Evolutionary conservation across 208 protist species (phyloP).

Genomic region (Willaertia magna): DNA sequence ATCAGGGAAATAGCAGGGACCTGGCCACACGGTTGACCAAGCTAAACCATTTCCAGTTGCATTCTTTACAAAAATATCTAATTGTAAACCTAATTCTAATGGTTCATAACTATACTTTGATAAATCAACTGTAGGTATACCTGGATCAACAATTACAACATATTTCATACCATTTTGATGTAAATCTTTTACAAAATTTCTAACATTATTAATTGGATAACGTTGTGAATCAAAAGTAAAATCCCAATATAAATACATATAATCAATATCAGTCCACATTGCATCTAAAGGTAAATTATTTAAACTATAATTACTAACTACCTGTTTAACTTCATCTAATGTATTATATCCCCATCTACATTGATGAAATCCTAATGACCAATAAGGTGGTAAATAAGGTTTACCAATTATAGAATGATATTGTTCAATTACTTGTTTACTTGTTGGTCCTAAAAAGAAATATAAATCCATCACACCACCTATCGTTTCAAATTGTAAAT

Average conservation of each 20-base stretch:
- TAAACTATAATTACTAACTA: constrained; percentile 40
- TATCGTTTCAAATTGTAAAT: constrained; percentile 36
- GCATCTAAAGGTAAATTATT: constrained; percentile 50
- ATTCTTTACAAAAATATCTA: constrained; percentile 30
- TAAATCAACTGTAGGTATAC: constrained; percentile 4
- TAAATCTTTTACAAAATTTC: constrained; percentile 21
- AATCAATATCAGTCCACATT: constrained; percentile 65
- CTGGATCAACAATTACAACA: constrained; percentile 31
- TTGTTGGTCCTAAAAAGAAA: constrained; percentile 49
- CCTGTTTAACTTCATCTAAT: constrained; percentile 27
- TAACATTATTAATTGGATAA: constrained; percentile 25
- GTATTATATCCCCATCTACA: constrained; percentile 47
- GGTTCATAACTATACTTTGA: constrained; percentile 22
- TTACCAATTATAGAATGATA: constrained; percentile 49
- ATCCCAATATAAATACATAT: constrained; percentile 55
- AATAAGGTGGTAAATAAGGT: constrained; percentile 41
- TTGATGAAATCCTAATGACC: constrained; percentile 49
- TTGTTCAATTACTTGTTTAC: constrained; percentile 36
- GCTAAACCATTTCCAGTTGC: not conserved
- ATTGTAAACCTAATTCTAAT: constrained; percentile 29
- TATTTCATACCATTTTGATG: constrained; percentile 24
- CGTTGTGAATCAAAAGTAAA: constrained; percentile 47
- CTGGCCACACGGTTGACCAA: constrained; percentile 37
- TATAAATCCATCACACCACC: constrained; percentile 62
- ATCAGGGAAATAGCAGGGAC: constrained; percentile 44